Conservation (phyloP, 345 rosid species). For the Eutrema yunnanense region DNA sequence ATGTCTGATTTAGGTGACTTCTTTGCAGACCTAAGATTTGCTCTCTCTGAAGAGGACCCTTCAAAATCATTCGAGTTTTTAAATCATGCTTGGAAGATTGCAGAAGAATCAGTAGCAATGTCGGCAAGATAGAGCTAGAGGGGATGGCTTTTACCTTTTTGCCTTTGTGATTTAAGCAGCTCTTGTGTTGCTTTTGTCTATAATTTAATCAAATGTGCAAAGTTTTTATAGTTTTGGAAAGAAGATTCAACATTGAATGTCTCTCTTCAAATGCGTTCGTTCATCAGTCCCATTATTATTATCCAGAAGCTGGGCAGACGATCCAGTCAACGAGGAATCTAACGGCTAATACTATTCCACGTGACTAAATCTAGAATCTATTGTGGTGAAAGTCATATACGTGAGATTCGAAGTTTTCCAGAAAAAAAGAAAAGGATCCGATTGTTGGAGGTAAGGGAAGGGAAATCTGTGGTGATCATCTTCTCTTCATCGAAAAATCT, state of each 20-base stretch:
- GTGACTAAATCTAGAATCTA: not conserved
- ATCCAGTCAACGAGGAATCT: not conserved
- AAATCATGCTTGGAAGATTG: slow-evolving; percentile 43
- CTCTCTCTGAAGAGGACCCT: slow-evolving; percentile 33
- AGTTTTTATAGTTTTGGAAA: not conserved
- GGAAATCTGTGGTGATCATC: not conserved
- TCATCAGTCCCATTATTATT: too few species aligned
- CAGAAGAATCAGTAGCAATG: slow-evolving; percentile 35
- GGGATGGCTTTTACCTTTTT: not conserved
- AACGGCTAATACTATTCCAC: not conserved
- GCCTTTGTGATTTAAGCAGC: not conserved
- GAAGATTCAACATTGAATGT: too few species aligned
- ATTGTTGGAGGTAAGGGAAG: too few species aligned
- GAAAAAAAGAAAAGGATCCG: not conserved
- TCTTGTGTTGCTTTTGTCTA: not conserved
- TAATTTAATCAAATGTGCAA: not conserved
- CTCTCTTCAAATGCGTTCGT: too few species aligned
- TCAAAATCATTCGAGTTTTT: slow-evolving; percentile 34
- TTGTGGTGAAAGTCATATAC: not conserved
- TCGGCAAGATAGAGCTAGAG: not conserved
- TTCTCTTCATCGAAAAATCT: not conserved
- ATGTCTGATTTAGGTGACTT: slow-evolving; percentile 29
- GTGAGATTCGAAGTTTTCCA: not conserved
- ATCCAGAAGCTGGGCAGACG: not conserved
- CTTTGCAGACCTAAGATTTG: slow-evolving; percentile 40